Base-by-base conservation (phyloP, 2,329 filamentous ascomycete species). In the Claviceps sp. region DNA sequence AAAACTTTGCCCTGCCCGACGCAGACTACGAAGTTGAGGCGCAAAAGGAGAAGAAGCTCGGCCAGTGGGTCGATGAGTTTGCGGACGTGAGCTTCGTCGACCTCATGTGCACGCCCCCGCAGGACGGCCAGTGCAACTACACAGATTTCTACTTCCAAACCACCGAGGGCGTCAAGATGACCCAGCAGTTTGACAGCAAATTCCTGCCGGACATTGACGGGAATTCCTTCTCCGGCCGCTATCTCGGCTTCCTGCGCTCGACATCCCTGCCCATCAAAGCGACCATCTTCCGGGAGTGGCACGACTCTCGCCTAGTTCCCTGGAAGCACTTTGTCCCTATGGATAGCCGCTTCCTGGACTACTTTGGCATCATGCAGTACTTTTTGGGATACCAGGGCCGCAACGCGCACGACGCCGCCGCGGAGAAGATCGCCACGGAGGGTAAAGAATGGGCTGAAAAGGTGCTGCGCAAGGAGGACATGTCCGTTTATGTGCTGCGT, bases 241-340 rank as follows among this genome's bases (percentile, higher is more conserved):
- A 83, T 60, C 74, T 82, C 4, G 79, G 77, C 0, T 88, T 90
- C 63, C 69, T 91, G 24, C 73, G 77, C 37, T 85, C 80, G 34
- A 85, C 79, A 2, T 82, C 78, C 16, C 65, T 90, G 8, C 84
- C 84, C 0, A 79, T 93, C 68, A 93, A 91, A 68, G 79, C 83
- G 5, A 88, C 86, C 0, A 71, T 91, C 22, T 93, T 83, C 68
- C 75, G 78, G 20, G 87, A 93, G 64, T 93, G 86, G 87, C 86
- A 90, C 61, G 86, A 90, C 63, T 77, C 76, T 45, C 75, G 86
- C 2, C 71, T 91, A 1, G 71, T 88, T 2, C 75, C 85, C 0
- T 93, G 87, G 86, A 80, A 81, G 60, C 87, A 93, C 65, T 91
- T 87, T 59, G 82, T 89, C 2, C 87, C 87, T 16, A 82, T 91